Evolutionary conservation across 2,329 filamentous ascomycete species (phyloP), one percentile per base, ranked within the genome.

Genomic region (Hypoxylon sp.): DNA sequence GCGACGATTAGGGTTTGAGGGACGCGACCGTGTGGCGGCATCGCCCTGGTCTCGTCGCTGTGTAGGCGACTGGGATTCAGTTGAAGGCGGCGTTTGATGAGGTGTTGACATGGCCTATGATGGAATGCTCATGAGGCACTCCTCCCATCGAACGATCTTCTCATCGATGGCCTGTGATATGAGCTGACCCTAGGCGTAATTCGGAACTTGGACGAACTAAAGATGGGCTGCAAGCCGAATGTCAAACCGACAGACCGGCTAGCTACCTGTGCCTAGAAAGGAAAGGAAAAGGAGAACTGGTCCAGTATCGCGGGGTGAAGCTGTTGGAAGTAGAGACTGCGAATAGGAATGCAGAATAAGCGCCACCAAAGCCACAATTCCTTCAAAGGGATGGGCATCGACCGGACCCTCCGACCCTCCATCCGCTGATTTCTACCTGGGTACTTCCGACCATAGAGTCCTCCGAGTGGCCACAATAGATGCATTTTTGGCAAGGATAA

Each of bases 141-240:
- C 52, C 21, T 55, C 35, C 35, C 52, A 55, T 55, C 37, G 37
- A 55, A 55, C 24, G 52, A 55, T 55, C 32, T 13, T 55, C 24
- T 55, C 52, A 55, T 55, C 8, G 15, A 55, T 29, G 21, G 24
- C 10, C 29, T 55, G 21, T 55, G 52, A 44, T 42, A 17, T 55
- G 32, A 29, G 37, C 27, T 24, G 15, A 29, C 8, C 37, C 37
- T 31, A 44, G 24, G 19, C 13, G 19, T 24, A 42, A 42, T 42
- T 42, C 37, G n/a, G 37, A 19, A 42, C 6, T 17, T 42, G 1
- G 7, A 17, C n/a, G 15, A 42, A 53, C 32, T 24, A 39, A 35
- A 27, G 51, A 54, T 13, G 7, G 51, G 27, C 13, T 53, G 6
- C 8, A 37, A 37, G 24, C 35, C 35, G 24, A 55, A 44, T 55